Conservation (phyloP, 331 rosid genomes). For the Telfairia occidentalis region DNA sequence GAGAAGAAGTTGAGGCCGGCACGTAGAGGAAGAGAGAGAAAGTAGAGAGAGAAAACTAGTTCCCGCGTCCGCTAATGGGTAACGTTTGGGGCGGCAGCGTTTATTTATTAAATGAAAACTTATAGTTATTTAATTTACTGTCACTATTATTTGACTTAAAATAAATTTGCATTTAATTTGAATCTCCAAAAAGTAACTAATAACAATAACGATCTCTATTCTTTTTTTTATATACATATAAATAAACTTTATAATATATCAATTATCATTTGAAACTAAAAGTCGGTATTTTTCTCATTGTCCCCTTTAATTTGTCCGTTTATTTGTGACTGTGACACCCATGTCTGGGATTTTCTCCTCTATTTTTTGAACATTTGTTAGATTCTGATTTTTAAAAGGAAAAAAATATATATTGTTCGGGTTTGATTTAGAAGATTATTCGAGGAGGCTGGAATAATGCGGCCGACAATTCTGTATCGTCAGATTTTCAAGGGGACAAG, state of each 20-base stretch:
- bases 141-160: background rate
- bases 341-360: background rate
- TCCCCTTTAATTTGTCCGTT: background rate
- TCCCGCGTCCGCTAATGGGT: conserved; percentile 44
- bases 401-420: no score
- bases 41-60: conserved; percentile 14
- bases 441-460: no score
- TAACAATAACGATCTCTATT: background rate
- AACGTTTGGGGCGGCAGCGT: conserved; percentile 22
- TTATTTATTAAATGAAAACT: background rate
- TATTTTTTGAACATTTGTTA: background rate
- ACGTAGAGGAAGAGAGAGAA: background rate
- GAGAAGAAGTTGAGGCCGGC: background rate
- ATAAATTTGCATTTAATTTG: background rate
- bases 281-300: background rate
- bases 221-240: background rate
- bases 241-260: background rate
- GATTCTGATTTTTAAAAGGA: background rate
- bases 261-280: background rate
- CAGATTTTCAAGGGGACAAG: no score
- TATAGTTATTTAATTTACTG: background rate
- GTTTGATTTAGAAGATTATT: no score
- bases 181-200: background rate
- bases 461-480: no score
- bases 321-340: background rate